These are phyloP conservation scores for Ophiostoma sp. DNA, from an alignment of 2,329 filamentous ascomycete genomes.

Conservation along the genomic window DNA sequence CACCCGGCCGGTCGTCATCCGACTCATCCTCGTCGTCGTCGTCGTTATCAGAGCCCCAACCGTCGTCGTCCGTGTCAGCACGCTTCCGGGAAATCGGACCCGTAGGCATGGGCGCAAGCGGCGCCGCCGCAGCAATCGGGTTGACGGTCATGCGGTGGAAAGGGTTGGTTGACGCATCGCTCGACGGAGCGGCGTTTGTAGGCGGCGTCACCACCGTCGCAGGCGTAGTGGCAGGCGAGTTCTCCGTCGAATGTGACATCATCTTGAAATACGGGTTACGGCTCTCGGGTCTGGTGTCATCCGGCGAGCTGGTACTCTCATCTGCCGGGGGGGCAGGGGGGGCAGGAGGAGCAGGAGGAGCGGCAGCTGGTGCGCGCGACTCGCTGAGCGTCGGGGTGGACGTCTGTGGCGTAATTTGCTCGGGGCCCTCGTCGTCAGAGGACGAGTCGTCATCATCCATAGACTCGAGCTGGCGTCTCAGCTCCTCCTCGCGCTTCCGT, in stretches of 20 bases:
- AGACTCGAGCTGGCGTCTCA: conserved; percentile 78
- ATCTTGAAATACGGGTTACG: conserved; percentile 95
- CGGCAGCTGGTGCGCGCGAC: conserved; percentile 43
- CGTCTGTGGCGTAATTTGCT: conserved; percentile 59
- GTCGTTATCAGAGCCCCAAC: conserved; percentile 73
- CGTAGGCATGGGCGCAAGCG: conserved; percentile 47
- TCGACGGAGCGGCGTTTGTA: conserved; percentile 38
- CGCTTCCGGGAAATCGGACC: conserved; percentile 50
- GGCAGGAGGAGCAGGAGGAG: conserved; percentile 6
- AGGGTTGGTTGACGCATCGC: conserved; percentile 71
- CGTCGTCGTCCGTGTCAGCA: conserved; percentile 56
- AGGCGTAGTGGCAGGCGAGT: conserved; percentile 33
- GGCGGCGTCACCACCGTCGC: conserved; percentile 27
- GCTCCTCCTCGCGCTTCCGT: conserved; percentile 80
- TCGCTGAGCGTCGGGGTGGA: conserved; percentile 42
- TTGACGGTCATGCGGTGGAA: conserved; percentile 83
- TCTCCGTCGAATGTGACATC: conserved; percentile 64
- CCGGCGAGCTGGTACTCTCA: conserved; percentile 51
- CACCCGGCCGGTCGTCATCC: conserved; percentile 71
- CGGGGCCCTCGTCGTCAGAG: conserved; percentile 72
- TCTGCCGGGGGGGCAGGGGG: conserved; percentile 33
- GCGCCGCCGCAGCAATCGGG: conserved; percentile 39
- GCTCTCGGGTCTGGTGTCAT: conserved; percentile 61
- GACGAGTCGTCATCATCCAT: conserved; percentile 59
- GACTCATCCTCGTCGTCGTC: conserved; percentile 59